Conservation (phyloP, 306 rosid species). For the Cucurbita maxima region DNA sequence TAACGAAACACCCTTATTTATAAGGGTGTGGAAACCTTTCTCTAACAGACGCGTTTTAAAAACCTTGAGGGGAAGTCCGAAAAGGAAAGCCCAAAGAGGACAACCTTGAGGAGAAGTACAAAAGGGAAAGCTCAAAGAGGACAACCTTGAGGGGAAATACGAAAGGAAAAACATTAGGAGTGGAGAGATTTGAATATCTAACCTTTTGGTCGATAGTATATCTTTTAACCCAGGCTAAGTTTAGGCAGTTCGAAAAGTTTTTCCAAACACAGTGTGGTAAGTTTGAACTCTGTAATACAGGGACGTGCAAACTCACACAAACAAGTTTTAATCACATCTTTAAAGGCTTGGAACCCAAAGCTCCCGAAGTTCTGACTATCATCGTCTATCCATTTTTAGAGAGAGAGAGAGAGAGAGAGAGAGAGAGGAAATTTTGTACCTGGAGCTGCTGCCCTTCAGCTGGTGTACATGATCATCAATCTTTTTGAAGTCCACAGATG, state of each 20-base stretch:
- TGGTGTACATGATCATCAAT: slow-evolving; percentile 96
- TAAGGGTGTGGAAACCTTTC: too few relatives aligned
- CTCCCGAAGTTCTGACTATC: background rate
- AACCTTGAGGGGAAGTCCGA: too few relatives aligned
- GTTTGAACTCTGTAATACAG: background rate
- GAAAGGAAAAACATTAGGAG: background rate
- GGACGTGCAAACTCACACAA: background rate
- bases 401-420: background rate
- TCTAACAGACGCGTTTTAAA: too few relatives aligned
- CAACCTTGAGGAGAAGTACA: too few relatives aligned
- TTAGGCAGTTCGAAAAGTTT: background rate
- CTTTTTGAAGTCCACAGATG: slow-evolving; percentile 60
- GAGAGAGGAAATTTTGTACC: slow-evolving; percentile 27
- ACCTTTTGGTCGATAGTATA: background rate
- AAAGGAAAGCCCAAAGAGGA: too few relatives aligned
- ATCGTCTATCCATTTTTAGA: background rate
- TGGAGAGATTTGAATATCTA: background rate
- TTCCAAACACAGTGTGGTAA: background rate
- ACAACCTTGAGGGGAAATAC: too few relatives aligned
- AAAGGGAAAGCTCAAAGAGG: too few relatives aligned
- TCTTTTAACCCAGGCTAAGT: background rate
- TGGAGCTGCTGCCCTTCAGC: slow-evolving; percentile 95
- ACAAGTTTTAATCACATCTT: background rate
- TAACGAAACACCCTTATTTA: too few relatives aligned
- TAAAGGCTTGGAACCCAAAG: background rate